These are phyloP conservation scores for Trichoderma erinaceum DNA, from an alignment of 495 filamentous ascomycete species.

Conservation along the genomic window DNA sequence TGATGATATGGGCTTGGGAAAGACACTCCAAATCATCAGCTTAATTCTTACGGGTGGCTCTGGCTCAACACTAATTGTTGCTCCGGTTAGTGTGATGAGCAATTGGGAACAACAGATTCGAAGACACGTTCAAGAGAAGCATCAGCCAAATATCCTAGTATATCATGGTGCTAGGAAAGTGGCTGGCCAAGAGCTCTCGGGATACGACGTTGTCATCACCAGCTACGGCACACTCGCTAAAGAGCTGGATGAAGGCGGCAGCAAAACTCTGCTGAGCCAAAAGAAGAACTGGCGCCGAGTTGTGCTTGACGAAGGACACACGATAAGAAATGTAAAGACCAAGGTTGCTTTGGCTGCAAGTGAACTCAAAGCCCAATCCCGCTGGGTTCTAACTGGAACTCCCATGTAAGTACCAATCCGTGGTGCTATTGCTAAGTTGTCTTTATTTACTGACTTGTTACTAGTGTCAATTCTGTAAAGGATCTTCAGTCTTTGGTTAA, in stretches of 20 bases:
- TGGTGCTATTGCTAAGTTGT: background rate
- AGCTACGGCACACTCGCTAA: conserved; percentile 62
- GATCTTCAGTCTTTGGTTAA: conserved; percentile 77
- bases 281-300: conserved; percentile 64
- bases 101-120: conserved; percentile 85
- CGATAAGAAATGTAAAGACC: conserved; percentile 70
- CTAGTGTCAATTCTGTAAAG: conserved; percentile 64
- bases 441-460: conserved; percentile 17
- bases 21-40: conserved; percentile 84
- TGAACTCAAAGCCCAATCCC: conserved; percentile 59
- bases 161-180: conserved; percentile 65
- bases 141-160: conserved; percentile 57
- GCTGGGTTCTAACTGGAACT: conserved; percentile 80
- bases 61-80: conserved; percentile 70
- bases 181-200: conserved; percentile 46
- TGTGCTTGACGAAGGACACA: conserved; percentile 84
- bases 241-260: conserved; percentile 26
- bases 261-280: conserved; percentile 53
- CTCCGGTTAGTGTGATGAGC: conserved; percentile 83
- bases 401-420: conserved; percentile 50
- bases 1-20: conserved; percentile 94
- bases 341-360: conserved; percentile 64
- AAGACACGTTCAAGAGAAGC: conserved; percentile 58
- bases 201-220: conserved; percentile 73
- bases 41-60: conserved; percentile 59